Evolutionary conservation across 805 yeast genomes (phyloP), one percentile per base, ranked within the genome.

Genomic region (Saccharomycopsis schoenii): DNA sequence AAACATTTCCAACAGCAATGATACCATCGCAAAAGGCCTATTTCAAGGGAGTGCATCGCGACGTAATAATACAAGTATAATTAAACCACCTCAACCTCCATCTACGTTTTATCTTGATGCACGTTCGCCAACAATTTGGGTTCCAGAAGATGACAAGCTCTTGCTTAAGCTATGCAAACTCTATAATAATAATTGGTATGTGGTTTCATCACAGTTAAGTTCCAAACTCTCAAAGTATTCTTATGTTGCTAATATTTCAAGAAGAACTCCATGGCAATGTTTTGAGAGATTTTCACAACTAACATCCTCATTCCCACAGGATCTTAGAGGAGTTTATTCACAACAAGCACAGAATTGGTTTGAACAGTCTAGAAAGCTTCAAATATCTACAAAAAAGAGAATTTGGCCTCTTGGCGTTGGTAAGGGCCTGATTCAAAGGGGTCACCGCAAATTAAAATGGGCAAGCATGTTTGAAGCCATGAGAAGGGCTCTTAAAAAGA

Each of bases 201-300:
- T 92, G 58, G 89, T 94, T 24, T 84, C 97, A 2, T 88, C 92
- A 6, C 89, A 88, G 69, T 75, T 94, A 70, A 80, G 87, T 55
- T 80, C 85, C 1, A 77, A 80, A 58, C 81, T 90, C 1, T 81
- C 89, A 0, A 78, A 83, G 65, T 47, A 47, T 25, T 82, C 86
- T 14, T 91, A 89, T 71, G 81, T 84, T 43, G 88, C 98, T 0
- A 91, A 89, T 68, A 89, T 91, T 61, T 98, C 94, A 72, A 82
- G 97, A 68, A 81, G 99, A 68, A 94, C 98, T 0, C 96, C 99
- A 0, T 94, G 99, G 99, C 98, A 93, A 71, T 93, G 98, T 71
- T 94, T 94, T 75, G 99, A 94, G 72, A 77, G 99, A 66, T 94
- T 93, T 77, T 86, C 92, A 63, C 98, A 93, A 74, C 78, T 94